phyloP scores from a whole-genome alignment of 2,329 filamentous ascomycete species.

The Teratosphaeria viscida region DNA sequence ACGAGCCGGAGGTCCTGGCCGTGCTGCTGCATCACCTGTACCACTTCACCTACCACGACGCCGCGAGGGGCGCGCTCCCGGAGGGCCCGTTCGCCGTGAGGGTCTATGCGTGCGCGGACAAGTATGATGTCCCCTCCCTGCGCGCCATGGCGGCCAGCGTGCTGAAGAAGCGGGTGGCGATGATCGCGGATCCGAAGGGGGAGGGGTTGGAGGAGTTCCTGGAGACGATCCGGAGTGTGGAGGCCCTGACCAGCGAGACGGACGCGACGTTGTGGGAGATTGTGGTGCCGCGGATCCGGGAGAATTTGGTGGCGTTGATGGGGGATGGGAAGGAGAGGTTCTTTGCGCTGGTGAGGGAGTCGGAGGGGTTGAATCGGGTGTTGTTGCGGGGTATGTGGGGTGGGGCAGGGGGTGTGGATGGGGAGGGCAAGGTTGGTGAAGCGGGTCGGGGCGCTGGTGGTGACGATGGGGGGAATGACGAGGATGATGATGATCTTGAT shows the following conservation, averaged over 20 bases:
- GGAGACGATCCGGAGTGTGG: not conserved
- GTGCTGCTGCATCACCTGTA: slow-evolving; percentile 14
- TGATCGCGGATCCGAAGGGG: not conserved
- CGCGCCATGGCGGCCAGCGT: slow-evolving; percentile 3
- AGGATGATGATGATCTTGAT: not conserved
- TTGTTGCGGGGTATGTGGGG: not conserved
- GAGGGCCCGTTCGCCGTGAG: slow-evolving; percentile 14
- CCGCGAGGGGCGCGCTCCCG: slow-evolving; percentile 6
- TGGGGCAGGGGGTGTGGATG: not conserved
- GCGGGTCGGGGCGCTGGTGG: no score
- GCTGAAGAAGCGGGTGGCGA: not conserved
- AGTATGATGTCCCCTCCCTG: slow-evolving; percentile 27
- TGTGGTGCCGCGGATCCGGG: not conserved
- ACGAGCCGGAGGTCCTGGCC: slow-evolving; percentile 8
- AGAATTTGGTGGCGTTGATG: not conserved
- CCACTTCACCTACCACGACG: slow-evolving; percentile 8
- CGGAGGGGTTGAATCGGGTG: not conserved
- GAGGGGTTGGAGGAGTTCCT: not conserved
- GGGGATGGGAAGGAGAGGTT: not conserved
- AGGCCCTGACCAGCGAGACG: not conserved
- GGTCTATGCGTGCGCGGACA: slow-evolving; percentile 31
- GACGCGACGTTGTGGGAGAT: not conserved
- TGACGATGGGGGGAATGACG: not conserved
- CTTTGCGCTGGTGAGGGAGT: not conserved
- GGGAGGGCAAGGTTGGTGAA: not conserved